Conservation (phyloP, 2,329 filamentous ascomycete genomes). For the Dactylonectria estremocensis region DNA sequence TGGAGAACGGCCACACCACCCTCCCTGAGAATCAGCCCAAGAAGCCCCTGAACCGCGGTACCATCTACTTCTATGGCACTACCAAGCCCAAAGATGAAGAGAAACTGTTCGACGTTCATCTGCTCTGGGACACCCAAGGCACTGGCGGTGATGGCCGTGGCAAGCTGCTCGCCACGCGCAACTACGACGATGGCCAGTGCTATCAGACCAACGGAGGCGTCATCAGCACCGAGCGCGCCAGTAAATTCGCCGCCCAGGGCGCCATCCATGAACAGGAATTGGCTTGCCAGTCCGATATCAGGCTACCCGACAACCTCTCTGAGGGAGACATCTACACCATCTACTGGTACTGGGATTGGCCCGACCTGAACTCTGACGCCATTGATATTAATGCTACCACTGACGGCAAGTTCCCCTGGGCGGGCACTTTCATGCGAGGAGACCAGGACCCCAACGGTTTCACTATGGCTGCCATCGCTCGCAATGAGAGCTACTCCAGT, state of each 20-base stretch:
- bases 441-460: constrained; percentile 56
- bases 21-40: constrained; percentile 68
- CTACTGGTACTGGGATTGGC: constrained; percentile 99
- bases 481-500: constrained; percentile 60
- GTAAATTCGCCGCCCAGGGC: constrained; percentile 68
- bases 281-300: constrained; percentile 86
- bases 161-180: constrained; percentile 80
- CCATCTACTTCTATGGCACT: constrained; percentile 83
- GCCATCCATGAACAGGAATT: constrained; percentile 71
- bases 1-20: constrained; percentile 85
- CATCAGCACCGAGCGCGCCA: constrained; percentile 73
- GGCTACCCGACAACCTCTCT: constrained; percentile 78
- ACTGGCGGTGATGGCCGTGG: constrained; percentile 86
- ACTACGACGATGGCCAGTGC: constrained; percentile 93
- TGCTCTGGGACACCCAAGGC: constrained; percentile 84
- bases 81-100: constrained; percentile 67
- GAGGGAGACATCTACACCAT: constrained; percentile 80
- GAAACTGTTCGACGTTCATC: constrained; percentile 75
- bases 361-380: constrained; percentile 66
- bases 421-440: constrained; percentile 58
- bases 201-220: constrained; percentile 79
- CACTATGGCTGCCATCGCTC: constrained; percentile 52
- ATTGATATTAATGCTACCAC: constrained; percentile 58
- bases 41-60: constrained; percentile 77
- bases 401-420: constrained; percentile 60